Conservation (phyloP, 2,329 filamentous ascomycete species). For the Aspergillus sergii region DNA sequence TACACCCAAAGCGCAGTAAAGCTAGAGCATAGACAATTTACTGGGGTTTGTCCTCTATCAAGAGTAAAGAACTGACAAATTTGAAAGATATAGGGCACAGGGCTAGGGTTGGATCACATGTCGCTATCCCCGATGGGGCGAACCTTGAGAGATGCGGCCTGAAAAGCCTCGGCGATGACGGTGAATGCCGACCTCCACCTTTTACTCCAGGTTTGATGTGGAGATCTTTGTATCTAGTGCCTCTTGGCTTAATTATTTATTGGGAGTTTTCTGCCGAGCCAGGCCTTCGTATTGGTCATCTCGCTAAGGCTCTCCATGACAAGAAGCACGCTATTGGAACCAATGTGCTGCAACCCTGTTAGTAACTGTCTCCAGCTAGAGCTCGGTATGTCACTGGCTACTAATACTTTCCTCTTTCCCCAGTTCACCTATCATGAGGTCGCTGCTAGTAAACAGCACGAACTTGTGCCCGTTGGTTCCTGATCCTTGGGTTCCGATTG, state of each 20-base stretch:
- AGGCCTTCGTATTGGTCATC: constrained; percentile 4
- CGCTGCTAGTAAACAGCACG: not conserved
- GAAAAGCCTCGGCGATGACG: not conserved
- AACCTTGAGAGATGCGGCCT: constrained; percentile 7
- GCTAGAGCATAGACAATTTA: not conserved
- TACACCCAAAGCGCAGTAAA: not conserved
- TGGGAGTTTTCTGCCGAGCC: constrained; percentile 5
- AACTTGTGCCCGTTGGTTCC: not conserved
- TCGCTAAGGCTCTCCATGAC: constrained; percentile 4
- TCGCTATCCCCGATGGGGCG: constrained; percentile 8
- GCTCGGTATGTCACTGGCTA: not conserved
- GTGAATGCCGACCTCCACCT: not conserved
- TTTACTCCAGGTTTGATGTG: not conserved
- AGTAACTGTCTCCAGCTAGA: not conserved
- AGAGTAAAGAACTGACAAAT: not conserved
- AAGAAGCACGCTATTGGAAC: not conserved
- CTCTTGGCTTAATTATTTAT: not conserved
- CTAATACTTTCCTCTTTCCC: not conserved
- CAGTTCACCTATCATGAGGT: not conserved
- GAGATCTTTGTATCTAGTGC: not conserved
- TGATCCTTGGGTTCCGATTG: not conserved
- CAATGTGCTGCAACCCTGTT: not conserved
- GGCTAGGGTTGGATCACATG: not conserved
- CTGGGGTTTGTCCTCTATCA: not conserved
- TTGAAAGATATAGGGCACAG: not conserved